Conservation (phyloP, 805 yeast genomes). For the Pichia gijzeniarum region DNA sequence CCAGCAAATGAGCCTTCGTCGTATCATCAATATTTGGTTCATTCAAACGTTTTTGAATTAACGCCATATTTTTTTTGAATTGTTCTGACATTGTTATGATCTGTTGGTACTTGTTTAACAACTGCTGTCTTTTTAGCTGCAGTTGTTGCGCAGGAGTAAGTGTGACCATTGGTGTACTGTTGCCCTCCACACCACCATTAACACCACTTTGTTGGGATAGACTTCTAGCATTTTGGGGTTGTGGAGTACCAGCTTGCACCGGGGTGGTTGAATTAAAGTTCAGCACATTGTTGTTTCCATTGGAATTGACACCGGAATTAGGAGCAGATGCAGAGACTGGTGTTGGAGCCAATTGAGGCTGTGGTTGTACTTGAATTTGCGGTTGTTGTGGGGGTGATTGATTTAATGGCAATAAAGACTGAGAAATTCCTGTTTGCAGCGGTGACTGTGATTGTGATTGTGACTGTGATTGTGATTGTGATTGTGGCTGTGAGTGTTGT, state of each 20-base stretch:
- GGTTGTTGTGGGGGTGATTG: neutral
- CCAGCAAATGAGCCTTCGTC: constrained; percentile 37
- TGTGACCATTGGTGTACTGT: constrained; percentile 9
- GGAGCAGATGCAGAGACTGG: constrained; percentile 7
- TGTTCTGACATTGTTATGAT: constrained; percentile 43
- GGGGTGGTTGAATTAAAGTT: constrained; percentile 1
- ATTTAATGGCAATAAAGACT: constrained; percentile 3
- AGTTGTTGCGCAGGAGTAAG: constrained; percentile 20
- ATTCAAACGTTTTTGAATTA: constrained; percentile 43
- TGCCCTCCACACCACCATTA: neutral
- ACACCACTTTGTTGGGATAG: constrained; percentile 8
- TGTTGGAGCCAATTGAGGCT: neutral
- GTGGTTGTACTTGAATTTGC: constrained; percentile 3
- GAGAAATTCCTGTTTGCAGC: constrained; percentile 6
- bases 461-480: constrained; percentile 13
- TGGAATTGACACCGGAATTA: constrained; percentile 10
- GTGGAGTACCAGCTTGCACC: constrained; percentile 5
- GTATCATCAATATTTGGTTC: constrained; percentile 40
- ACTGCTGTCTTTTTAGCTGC: constrained; percentile 25
- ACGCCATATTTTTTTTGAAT: constrained; percentile 42
- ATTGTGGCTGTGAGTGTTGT: constrained; percentile 10
- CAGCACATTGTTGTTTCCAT: neutral
- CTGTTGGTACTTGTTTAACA: constrained; percentile 34
- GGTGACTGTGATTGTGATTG: constrained; percentile 14
- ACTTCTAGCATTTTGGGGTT: constrained; percentile 2